phyloP scores from a whole-genome alignment of 768 basidiomycete species.

The Phanerochaete sordida region DNA sequence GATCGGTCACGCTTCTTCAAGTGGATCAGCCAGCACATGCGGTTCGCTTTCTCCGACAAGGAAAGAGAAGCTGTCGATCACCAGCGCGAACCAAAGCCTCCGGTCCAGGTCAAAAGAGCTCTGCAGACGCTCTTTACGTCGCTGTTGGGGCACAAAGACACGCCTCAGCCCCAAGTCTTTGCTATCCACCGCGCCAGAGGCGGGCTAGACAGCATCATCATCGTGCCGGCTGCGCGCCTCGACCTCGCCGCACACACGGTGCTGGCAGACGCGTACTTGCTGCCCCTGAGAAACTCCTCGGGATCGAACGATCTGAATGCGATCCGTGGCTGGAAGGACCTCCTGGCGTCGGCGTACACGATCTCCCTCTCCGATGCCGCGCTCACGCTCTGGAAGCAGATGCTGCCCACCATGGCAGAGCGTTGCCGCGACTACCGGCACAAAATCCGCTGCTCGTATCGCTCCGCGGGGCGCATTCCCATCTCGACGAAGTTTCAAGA shows the following conservation, averaged over 20 bases:
- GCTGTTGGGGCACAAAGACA: not conserved
- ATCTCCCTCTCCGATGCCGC: constrained; percentile 42
- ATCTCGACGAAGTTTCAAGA: constrained; percentile 31
- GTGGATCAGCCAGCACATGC: not conserved
- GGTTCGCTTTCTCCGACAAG: not conserved
- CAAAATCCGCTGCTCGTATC: constrained; percentile 42
- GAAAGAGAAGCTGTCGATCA: not conserved
- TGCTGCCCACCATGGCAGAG: constrained; percentile 48
- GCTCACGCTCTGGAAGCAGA: constrained; percentile 42
- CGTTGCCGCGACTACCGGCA: constrained; percentile 51
- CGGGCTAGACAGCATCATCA: constrained; percentile 36
- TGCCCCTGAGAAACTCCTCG: constrained; percentile 21
- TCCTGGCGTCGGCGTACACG: constrained; percentile 25
- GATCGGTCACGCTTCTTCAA: constrained; percentile 16
- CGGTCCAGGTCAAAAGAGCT: not conserved
- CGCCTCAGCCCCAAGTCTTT: not conserved
- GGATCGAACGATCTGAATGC: constrained; percentile 8
- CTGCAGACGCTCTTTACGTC: not conserved
- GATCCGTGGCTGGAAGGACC: constrained; percentile 20
- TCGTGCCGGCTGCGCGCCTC: constrained; percentile 42
- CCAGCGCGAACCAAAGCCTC: not conserved
- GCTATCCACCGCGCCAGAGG: not conserved
- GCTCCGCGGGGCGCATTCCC: constrained; percentile 30
- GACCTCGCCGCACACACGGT: constrained; percentile 49
- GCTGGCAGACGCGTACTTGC: constrained; percentile 50